These are phyloP conservation scores for Pseudogymnoascus pannorum DNA, from an alignment of 2,329 filamentous ascomycete genomes.

Conservation along the genomic window DNA sequence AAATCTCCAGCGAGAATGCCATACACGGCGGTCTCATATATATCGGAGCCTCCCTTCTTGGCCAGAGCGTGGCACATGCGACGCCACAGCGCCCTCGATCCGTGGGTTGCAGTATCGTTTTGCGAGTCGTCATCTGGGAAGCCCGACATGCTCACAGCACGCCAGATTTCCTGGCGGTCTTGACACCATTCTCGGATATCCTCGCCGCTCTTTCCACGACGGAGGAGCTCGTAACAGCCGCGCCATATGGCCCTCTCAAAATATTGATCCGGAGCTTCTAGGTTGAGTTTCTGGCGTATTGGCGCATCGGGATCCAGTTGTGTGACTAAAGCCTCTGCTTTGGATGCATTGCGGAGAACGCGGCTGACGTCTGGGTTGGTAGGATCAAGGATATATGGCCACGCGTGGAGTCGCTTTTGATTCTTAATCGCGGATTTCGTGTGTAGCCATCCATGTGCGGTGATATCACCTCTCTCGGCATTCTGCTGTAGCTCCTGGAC, in stretches of 20 bases:
- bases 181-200: constrained; percentile 80
- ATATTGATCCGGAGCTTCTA: constrained; percentile 78
- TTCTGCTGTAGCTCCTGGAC: constrained; percentile 69
- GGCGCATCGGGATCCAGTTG: constrained; percentile 88
- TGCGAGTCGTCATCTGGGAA: constrained; percentile 46
- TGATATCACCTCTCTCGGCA: constrained; percentile 71
- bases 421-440: constrained; percentile 86
- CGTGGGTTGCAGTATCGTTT: constrained; percentile 37
- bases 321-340: constrained; percentile 63
- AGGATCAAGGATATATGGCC: constrained; percentile 58
- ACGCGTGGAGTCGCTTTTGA: constrained; percentile 70
- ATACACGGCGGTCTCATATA: constrained; percentile 85
- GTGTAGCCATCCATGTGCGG: constrained; percentile 86
- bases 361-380: constrained; percentile 48
- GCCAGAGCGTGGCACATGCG: constrained; percentile 68
- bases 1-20: constrained; percentile 83
- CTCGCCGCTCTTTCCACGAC: constrained; percentile 67
- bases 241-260: constrained; percentile 90
- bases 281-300: constrained; percentile 66
- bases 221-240: constrained; percentile 87
- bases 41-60: constrained; percentile 60
- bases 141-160: constrained; percentile 73
- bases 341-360: constrained; percentile 49
- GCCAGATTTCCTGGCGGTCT: constrained; percentile 81
- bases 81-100: constrained; percentile 60